phyloP scores from a whole-genome alignment of 2,329 filamentous ascomycete genomes.

The Penicillium digitatum region DNA sequence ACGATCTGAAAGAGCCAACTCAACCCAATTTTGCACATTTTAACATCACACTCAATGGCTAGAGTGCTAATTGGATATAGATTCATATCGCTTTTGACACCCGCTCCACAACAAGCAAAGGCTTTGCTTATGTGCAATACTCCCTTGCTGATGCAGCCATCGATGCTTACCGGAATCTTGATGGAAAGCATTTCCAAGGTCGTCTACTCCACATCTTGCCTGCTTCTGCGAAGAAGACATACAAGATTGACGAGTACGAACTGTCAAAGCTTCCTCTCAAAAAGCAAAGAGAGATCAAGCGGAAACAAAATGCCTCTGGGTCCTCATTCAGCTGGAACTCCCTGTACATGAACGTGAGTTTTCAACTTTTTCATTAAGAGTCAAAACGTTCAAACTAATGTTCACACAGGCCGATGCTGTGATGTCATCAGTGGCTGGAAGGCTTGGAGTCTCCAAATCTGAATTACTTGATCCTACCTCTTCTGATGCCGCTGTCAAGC shows the following conservation, averaged over 20 bases:
- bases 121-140: slow-evolving; percentile 84
- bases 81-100: slow-evolving; percentile 78
- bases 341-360: slow-evolving; percentile 86
- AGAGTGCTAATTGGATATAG: slow-evolving; percentile 54
- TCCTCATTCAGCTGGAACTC: slow-evolving; percentile 95
- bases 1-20: slow-evolving; percentile 64
- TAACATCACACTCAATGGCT: slow-evolving; percentile 18
- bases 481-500: slow-evolving; percentile 88
- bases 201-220: slow-evolving; percentile 87
- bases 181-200: slow-evolving; percentile 86
- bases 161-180: slow-evolving; percentile 71
- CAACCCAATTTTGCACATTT: slow-evolving; percentile 23
- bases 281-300: slow-evolving; percentile 86
- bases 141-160: slow-evolving; percentile 67
- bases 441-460: slow-evolving; percentile 83
- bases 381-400: slow-evolving; percentile 17
- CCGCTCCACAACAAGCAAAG: slow-evolving; percentile 70
- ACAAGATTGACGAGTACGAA: slow-evolving; percentile 79
- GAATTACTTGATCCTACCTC: slow-evolving; percentile 94
- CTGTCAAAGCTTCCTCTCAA: slow-evolving; percentile 90
- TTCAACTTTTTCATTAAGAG: neutral
- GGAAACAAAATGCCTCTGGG: slow-evolving; percentile 73
- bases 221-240: slow-evolving; percentile 74
- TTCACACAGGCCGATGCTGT: slow-evolving; percentile 66
- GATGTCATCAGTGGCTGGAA: slow-evolving; percentile 79